phyloP scores from a whole-genome alignment of 1,284 basidiomycete genomes.

The Ustilago curta region DNA sequence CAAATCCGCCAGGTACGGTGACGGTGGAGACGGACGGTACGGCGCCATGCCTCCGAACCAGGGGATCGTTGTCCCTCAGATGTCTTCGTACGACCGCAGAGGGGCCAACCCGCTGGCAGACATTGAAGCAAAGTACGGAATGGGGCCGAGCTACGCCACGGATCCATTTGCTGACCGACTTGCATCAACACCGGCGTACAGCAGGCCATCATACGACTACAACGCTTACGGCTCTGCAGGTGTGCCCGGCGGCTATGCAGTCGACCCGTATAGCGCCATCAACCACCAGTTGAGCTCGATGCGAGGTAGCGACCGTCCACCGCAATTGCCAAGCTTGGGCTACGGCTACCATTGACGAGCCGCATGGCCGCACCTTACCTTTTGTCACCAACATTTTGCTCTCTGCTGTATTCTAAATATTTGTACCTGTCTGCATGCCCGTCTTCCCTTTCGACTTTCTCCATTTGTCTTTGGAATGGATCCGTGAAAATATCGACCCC shows the following conservation, averaged over 20 bases:
- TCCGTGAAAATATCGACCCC: slow-evolving; percentile 65
- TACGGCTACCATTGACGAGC: slow-evolving; percentile 28
- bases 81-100: slow-evolving; percentile 41
- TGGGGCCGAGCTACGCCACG: slow-evolving; percentile 25
- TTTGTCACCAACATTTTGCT: not conserved
- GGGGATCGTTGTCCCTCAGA: slow-evolving; percentile 7
- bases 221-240: slow-evolving; percentile 26
- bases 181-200: slow-evolving; percentile 24
- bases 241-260: slow-evolving; percentile 23
- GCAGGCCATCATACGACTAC: slow-evolving; percentile 52
- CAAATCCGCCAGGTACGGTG: slow-evolving; percentile 44
- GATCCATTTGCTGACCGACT: slow-evolving; percentile 43
- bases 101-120: slow-evolving; percentile 50
- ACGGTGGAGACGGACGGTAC: slow-evolving; percentile 38
- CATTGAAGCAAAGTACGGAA: slow-evolving; percentile 56
- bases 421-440: not conserved
- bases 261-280: slow-evolving; percentile 52
- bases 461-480: slow-evolving; percentile 3
- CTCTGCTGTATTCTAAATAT: slow-evolving; percentile 24
- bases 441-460: not conserved
- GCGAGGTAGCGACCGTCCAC: slow-evolving; percentile 23
- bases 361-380: not conserved
- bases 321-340: slow-evolving; percentile 47
- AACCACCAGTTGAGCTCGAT: slow-evolving; percentile 42
- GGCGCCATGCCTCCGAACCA: slow-evolving; percentile 9